A percentile compares a stretch with the other conserved stretches of the same genome.
Conservation (phyloP, 2,329 filamentous ascomycete genomes). For the Harringtonia lauricola region DNA sequence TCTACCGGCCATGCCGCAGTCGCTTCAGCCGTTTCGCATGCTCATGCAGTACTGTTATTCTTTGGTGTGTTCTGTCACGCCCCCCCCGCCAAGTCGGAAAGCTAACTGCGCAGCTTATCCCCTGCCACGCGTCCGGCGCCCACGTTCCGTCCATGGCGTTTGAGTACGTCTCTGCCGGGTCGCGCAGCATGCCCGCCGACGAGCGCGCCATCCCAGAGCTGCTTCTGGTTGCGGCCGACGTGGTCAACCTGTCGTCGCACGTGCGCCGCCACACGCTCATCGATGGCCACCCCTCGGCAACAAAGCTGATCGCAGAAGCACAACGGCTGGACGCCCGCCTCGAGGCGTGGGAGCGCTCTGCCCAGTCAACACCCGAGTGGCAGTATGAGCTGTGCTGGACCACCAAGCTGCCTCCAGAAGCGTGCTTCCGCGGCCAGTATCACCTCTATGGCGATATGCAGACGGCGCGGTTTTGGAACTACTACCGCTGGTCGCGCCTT, state of each 20-base stretch:
- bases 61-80: conserved; percentile 27
- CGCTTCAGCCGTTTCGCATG: conserved; percentile 35
- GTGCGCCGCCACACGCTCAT: conserved; percentile 21
- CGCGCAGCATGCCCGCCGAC: conserved; percentile 23
- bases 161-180: conserved; percentile 27
- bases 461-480: conserved; percentile 44
- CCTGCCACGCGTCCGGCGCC: conserved; percentile 27
- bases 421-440: conserved; percentile 40
- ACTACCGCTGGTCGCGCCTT: conserved; percentile 48
- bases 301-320: conserved; percentile 25
- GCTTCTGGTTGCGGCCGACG: conserved; percentile 26
- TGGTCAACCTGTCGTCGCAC: conserved; percentile 27
- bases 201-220: conserved; percentile 27
- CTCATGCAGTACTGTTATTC: conserved; percentile 46
- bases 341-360: conserved; percentile 25
- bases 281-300: conserved; percentile 25
- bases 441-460: conserved; percentile 44
- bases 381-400: conserved; percentile 21
- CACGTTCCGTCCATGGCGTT: conserved; percentile 29
- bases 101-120: conserved; percentile 25
- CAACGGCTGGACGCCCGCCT: conserved; percentile 28
- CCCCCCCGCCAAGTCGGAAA: neutral
- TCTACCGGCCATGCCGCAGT: conserved; percentile 24
- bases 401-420: conserved; percentile 23
- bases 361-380: conserved; percentile 20